These are phyloP conservation scores for Xylaria castorea DNA, from an alignment of 495 filamentous ascomycete species.

Conservation along the genomic window DNA sequence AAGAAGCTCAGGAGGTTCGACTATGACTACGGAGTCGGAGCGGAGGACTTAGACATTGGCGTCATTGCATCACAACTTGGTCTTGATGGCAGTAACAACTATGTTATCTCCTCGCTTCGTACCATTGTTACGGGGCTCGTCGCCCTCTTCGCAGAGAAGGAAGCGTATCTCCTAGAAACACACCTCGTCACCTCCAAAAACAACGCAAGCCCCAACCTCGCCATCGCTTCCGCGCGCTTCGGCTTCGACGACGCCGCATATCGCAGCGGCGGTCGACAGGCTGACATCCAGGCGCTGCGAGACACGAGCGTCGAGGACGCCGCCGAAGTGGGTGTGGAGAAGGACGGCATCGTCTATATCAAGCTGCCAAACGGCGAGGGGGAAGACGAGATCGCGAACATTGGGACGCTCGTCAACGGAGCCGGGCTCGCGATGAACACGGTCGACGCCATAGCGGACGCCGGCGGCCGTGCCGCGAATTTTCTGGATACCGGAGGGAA, in stretches of 20 bases:
- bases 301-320: slow-evolving; percentile 58
- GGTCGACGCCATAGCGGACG: slow-evolving; percentile 73
- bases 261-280: slow-evolving; percentile 68
- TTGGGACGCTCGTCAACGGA: slow-evolving; percentile 84
- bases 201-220: slow-evolving; percentile 53
- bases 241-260: slow-evolving; percentile 83
- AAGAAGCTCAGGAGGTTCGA: slow-evolving; percentile 61
- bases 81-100: slow-evolving; percentile 49
- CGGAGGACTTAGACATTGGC: slow-evolving; percentile 38
- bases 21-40: slow-evolving; percentile 62
- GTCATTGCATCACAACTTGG: slow-evolving; percentile 59
- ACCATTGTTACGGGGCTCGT: slow-evolving; percentile 61
- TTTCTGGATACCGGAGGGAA: slow-evolving; percentile 93
- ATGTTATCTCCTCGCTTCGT: slow-evolving; percentile 47
- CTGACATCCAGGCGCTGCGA: slow-evolving; percentile 65
- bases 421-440: slow-evolving; percentile 95
- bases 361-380: slow-evolving; percentile 45
- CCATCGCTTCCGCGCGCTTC: slow-evolving; percentile 56
- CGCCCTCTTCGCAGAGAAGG: slow-evolving; percentile 69
- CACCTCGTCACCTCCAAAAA: slow-evolving; percentile 44
- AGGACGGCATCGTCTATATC: slow-evolving; percentile 76
- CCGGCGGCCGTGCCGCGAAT: slow-evolving; percentile 72
- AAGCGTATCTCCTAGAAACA: slow-evolving; percentile 68
- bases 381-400: slow-evolving; percentile 50
- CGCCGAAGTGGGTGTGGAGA: slow-evolving; percentile 70